phyloP scores from a whole-genome alignment of 345 rosid genomes.

The Camelina hispida region DNA sequence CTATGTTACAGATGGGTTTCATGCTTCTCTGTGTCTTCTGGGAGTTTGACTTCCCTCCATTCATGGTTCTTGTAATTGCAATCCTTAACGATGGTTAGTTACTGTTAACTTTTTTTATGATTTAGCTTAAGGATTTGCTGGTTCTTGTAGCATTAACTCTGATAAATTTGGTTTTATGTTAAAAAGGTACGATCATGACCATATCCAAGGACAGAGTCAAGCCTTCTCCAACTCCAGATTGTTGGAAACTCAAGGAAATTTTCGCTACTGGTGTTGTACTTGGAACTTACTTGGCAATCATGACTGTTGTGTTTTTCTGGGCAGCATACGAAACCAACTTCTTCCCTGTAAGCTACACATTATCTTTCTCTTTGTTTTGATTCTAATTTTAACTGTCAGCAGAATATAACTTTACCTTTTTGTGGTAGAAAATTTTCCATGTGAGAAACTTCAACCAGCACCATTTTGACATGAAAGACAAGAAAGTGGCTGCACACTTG shows the following conservation, averaged over 20 bases:
- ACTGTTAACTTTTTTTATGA: background rate
- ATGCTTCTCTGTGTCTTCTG: conserved; percentile 63
- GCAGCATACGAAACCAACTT: conserved; percentile 58
- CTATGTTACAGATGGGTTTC: conserved; percentile 59
- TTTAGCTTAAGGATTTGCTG: conserved; percentile 5
- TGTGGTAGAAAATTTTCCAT: conserved; percentile 47
- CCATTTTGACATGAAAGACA: conserved; percentile 44
- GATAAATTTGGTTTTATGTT: background rate
- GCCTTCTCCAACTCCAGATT: conserved; percentile 65
- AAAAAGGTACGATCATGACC: conserved; percentile 64
- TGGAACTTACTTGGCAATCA: conserved; percentile 60
- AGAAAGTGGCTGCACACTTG: conserved; percentile 19
- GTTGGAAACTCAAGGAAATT: conserved; percentile 66
- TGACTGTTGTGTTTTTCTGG: conserved; percentile 68
- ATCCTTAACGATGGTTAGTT: conserved; percentile 67
- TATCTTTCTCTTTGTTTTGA: background rate
- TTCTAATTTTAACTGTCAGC: conserved; percentile 1
- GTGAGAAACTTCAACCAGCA: conserved; percentile 55
- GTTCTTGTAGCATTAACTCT: background rate
- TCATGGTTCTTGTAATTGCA: conserved; percentile 75
- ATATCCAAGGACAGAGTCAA: conserved; percentile 68
- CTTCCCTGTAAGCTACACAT: conserved; percentile 49
- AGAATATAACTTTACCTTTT: background rate
- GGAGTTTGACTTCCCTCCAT: conserved; percentile 74
- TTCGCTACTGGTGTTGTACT: conserved; percentile 65